Base-by-base conservation (phyloP, 768 basidiomycete species). In the Phaffia australis region DNA sequence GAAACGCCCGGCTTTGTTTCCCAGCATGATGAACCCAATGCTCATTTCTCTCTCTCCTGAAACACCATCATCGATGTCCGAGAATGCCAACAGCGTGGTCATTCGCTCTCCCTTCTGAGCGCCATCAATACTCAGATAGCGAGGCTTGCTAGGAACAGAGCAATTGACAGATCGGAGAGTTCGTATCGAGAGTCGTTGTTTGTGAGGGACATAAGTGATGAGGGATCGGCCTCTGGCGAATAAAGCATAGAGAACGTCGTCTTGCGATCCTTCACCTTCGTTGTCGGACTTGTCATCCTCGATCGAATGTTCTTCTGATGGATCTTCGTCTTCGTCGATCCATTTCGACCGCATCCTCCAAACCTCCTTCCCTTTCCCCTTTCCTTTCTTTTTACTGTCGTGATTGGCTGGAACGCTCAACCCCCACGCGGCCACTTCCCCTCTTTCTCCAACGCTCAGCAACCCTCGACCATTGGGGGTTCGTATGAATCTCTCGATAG, bases 401-500 rank as follows among this genome's bases (percentile, higher is more conserved):
- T 57, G 54, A 64, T 54, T 8, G 64, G 25, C 46, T 52, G 64
- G 14, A 30, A 30, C 68, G 71, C 72, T 8, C 72, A 65, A 21
- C 15, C 68, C 71, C 73, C 74, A 76, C 7, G 68, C 71, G 3
- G 63, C 72, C 3, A 71, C 61, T 60, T 76, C 74, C 0, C 73
- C 73, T 5, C 66, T 32, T 47, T 69, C 70, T 6, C 73, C 68
- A 15, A 74, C 57, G 1, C 73, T 69, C 11, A 76, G 66, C 5
- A 75, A 49, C 6, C 75, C 74, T 58, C 75, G 70, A 19, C 75
- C 75, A 58, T 76, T 76, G 19, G 75, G 75, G 35, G 75, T 75
- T 3, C 75, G 71, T 6, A 71, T 68, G 55, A 76, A 71, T 46
- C 64, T 67, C 8, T 63, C 25, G 5, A 76, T 68, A 0, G 65